A percentile compares a stretch with the other conserved stretches of the same genome.
phyloP scores from a whole-genome alignment of 208 protist species.

The Acanthamoeba lenticulata region DNA sequence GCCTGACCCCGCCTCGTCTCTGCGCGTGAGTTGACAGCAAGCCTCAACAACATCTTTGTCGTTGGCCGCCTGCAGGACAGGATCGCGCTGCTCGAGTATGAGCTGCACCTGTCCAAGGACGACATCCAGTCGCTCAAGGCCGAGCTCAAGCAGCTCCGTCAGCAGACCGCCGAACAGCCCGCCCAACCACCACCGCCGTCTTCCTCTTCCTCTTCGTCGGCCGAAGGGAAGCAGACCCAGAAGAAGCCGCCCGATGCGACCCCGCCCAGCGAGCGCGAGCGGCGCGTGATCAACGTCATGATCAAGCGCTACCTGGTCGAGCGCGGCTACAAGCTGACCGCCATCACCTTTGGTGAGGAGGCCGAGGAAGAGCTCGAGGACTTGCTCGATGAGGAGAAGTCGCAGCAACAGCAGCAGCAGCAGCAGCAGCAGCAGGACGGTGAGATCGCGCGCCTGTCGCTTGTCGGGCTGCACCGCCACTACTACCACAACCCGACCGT shows the following conservation, averaged over 20 bases:
- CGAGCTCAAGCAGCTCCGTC: conserved; percentile 18
- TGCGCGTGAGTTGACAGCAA: too few species aligned
- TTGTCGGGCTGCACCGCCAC: conserved; percentile 13
- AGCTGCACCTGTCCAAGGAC: conserved; percentile 59
- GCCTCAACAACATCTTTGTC: background rate
- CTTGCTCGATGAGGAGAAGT: too few species aligned
- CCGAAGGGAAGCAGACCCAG: too few species aligned
- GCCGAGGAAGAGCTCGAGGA: conserved; percentile 55
- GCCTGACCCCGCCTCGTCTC: background rate
- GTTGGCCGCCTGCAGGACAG: background rate
- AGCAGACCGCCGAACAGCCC: background rate
- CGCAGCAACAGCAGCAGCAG: too few species aligned
- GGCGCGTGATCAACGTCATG: conserved; percentile 25
- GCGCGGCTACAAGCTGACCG: conserved; percentile 46
- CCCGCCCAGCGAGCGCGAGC: conserved; percentile 18
- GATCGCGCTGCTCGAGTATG: conserved; percentile 64
- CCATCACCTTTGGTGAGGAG: conserved; percentile 69
- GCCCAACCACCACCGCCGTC: background rate
- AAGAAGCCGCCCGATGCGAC: too few species aligned
- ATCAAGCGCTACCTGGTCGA: conserved; percentile 63
- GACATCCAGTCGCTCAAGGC: conserved; percentile 13
- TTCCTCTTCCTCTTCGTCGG: background rate
- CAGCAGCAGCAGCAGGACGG: background rate
- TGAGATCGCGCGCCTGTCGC: background rate
- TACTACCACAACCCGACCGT: background rate